Percentiles rank a stretch among this genome's conserved stretches.
phyloP scores from a whole-genome alignment of 495 filamentous ascomycete genomes.

The Xylaria acuta region DNA sequence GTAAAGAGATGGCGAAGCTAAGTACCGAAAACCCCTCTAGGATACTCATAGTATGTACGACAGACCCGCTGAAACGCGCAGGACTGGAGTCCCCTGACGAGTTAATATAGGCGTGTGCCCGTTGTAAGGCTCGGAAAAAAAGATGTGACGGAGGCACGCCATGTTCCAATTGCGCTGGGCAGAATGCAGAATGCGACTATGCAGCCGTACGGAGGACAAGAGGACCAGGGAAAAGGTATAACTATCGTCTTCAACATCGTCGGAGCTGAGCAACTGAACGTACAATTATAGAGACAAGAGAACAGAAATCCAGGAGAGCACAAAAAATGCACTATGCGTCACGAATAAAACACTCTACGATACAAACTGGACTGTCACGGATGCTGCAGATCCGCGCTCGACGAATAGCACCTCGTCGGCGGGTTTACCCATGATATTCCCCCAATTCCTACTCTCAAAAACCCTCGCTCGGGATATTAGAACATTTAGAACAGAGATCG shows the following conservation, averaged over 20 bases:
- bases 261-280: background rate
- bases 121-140: slow-evolving; percentile 36
- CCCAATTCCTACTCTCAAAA: slow-evolving; percentile 8
- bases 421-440: background rate
- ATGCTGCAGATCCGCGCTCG: background rate
- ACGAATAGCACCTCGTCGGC: background rate
- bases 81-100: background rate
- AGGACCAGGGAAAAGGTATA: slow-evolving; percentile 18
- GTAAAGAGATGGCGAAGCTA: background rate
- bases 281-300: background rate
- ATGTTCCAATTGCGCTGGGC: slow-evolving; percentile 40
- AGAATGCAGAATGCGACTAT: slow-evolving; percentile 16
- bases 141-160: slow-evolving; percentile 43
- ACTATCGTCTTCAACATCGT: background rate
- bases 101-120: slow-evolving; percentile 5
- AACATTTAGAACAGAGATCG: background rate
- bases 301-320: background rate
- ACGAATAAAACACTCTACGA: background rate
- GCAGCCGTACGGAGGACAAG: slow-evolving; percentile 2
- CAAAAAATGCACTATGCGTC: background rate
- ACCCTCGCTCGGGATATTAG: background rate
- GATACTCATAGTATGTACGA: background rate
- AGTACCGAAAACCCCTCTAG: background rate
- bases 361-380: background rate
- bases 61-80: background rate